phyloP scores from a whole-genome alignment of 345 rosid genomes.

The Euphorbia peplus region DNA sequence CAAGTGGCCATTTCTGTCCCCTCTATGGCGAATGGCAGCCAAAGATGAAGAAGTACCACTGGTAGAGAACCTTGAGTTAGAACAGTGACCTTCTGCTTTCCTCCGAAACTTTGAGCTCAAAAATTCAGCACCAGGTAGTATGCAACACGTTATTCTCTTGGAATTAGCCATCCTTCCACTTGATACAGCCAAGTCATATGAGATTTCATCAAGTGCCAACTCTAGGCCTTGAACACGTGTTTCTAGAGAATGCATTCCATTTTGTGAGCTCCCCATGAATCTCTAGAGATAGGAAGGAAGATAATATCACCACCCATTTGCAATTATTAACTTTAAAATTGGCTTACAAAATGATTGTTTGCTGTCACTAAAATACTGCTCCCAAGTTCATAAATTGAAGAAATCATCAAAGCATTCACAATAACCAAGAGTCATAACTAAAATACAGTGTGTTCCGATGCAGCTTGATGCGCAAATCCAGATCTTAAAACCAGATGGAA shows the following conservation, averaged over 20 bases:
- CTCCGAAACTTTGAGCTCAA: constrained; percentile 76
- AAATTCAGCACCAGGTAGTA: constrained; percentile 64
- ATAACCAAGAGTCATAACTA: not conserved
- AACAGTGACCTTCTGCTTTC: constrained; percentile 45
- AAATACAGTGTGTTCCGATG: not conserved
- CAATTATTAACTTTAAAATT: not conserved
- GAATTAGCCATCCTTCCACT: constrained; percentile 68
- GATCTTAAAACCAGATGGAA: not conserved
- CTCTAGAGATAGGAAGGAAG: constrained; percentile 36
- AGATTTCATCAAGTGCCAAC: constrained; percentile 85
- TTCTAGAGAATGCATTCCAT: constrained; percentile 79
- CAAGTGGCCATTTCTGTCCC: constrained; percentile 30
- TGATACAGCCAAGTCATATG: constrained; percentile 78
- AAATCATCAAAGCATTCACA: too few relatives aligned
- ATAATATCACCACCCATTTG: not conserved
- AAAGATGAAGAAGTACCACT: constrained; percentile 28
- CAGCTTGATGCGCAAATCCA: constrained; percentile 2
- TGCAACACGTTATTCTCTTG: constrained; percentile 58
- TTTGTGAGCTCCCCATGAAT: constrained; percentile 79
- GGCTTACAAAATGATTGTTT: not conserved
- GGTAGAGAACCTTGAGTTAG: constrained; percentile 43
- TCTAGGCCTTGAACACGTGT: constrained; percentile 87
- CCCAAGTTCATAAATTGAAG: not conserved
- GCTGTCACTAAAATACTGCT: not conserved
- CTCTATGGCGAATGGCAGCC: constrained; percentile 29